A percentile compares a stretch with the other conserved stretches of the same genome.
Evolutionary conservation across 1,139 yeast species (phyloP).

Genomic region (Geotrichum citri-aurantii): DNA sequence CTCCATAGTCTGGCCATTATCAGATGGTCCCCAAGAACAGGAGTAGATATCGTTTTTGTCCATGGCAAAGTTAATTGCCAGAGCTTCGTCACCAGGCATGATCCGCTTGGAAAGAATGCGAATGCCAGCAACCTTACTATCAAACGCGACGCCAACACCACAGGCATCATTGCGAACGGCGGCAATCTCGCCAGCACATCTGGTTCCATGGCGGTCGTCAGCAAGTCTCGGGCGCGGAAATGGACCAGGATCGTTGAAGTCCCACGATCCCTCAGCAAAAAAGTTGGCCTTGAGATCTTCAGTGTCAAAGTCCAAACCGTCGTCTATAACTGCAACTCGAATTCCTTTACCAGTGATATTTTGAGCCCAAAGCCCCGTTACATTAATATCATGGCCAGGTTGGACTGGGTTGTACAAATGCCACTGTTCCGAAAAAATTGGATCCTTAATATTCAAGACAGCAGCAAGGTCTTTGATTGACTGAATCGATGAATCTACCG

Average conservation of each 20-base stretch:
- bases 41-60: constrained; percentile 85
- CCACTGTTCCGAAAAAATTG: constrained; percentile 81
- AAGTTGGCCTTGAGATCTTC: constrained; percentile 65
- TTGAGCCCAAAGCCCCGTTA: constrained; percentile 76
- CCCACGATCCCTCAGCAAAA: constrained; percentile 79
- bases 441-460: constrained; percentile 66
- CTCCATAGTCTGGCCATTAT: constrained; percentile 80
- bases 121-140: constrained; percentile 81
- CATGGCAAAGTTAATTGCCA: constrained; percentile 72
- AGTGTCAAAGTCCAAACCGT: constrained; percentile 81
- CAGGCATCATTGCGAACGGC: constrained; percentile 76
- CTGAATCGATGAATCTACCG: constrained; percentile 24
- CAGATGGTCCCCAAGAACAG: constrained; percentile 99
- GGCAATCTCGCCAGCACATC: constrained; percentile 98
- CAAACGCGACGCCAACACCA: constrained; percentile 92
- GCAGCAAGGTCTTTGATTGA: constrained; percentile 33
- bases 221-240: constrained; percentile 72
- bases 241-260: constrained; percentile 70
- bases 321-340: constrained; percentile 80
- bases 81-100: constrained; percentile 85
- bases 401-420: constrained; percentile 66
- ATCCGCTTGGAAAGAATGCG: constrained; percentile 79
- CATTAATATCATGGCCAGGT: constrained; percentile 84
- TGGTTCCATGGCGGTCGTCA: constrained; percentile 94
- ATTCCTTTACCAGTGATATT: constrained; percentile 81